phyloP scores from a whole-genome alignment of 208 protist genomes.

The Trichomonas tenax region DNA sequence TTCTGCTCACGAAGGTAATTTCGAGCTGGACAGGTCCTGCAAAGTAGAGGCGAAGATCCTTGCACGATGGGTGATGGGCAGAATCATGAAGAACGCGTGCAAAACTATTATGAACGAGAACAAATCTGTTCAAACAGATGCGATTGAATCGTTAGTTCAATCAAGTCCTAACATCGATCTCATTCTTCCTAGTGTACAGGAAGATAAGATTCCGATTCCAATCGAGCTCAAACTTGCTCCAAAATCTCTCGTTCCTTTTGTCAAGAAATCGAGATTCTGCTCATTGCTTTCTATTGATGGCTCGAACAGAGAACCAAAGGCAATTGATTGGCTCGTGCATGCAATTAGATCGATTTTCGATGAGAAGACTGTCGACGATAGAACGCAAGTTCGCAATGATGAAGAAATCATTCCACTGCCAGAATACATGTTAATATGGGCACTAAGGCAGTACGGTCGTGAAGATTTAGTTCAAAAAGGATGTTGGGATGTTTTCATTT shows the following conservation, averaged over 20 bases:
- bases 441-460: neutral
- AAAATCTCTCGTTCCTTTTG: neutral
- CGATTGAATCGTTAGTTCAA: neutral
- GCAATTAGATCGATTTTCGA: neutral
- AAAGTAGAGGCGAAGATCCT: neutral
- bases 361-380: slow-evolving; percentile 4
- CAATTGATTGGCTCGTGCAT: neutral
- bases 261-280: neutral
- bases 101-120: neutral
- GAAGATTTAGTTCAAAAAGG: neutral
- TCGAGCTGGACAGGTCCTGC: neutral
- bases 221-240: neutral
- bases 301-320: neutral
- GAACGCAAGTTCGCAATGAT: neutral
- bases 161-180: neutral
- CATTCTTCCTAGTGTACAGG: neutral
- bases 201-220: neutral
- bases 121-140: neutral
- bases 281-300: neutral
- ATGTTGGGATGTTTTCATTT: slow-evolving; percentile 4
- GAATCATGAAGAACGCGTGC: neutral
- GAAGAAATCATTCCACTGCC: neutral
- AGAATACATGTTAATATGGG: neutral
- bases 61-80: neutral
- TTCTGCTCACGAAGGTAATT: neutral